Base-by-base conservation (phyloP, 371 early-diverging fungal genomes). In the Choanephora cucurbitarum region DNA sequence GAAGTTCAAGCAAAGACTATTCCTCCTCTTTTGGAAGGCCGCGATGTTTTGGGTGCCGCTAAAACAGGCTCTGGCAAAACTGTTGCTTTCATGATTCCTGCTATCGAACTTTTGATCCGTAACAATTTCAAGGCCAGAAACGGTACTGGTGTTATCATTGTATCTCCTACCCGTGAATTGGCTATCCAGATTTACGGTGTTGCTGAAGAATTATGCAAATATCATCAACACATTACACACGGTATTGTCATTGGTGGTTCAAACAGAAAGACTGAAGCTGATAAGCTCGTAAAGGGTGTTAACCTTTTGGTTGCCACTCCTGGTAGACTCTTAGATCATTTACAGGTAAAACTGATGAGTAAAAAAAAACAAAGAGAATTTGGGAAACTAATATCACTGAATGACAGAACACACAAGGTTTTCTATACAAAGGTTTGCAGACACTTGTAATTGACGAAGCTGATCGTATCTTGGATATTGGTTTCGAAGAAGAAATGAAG, bases 121-220 rank as follows among this genome's bases (percentile, higher is more conserved):
- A 78, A 94, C 21, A 88, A 90, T 69, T 86, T 88, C 62, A 97
- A 97, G 82, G 93, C 98, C 23, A 87, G 97, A 69, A 97, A 97
- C 64, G 99, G 88, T 52, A 97, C 98, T 1, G 98, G 98, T 52
- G 91, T 94, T 19, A 74, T 99, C 48, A 86, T 99, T 57, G 96
- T 99, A 52, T 90, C 98, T 10, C 99, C 99, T 18, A 99, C 99
- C 39, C 90, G 99, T 58, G 99, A 99, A 71, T 84, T 99, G 52
- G 98, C 99, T 32, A 80, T 99, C 55, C 99, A 99, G 76, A 99
- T 99, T 62, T 95, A 94, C 75, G 95, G 97, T 19, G 98, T 98
- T 34, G 95, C 97, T 22, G 93, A 95, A 59, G 96, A 95, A 41
- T 83, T 99, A 41, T 71, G 94, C 58, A 88, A 91, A 71, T 87